These are phyloP conservation scores for Tulasnella sp. DNA, from an alignment of 768 basidiomycete genomes.

Conservation along the genomic window DNA sequence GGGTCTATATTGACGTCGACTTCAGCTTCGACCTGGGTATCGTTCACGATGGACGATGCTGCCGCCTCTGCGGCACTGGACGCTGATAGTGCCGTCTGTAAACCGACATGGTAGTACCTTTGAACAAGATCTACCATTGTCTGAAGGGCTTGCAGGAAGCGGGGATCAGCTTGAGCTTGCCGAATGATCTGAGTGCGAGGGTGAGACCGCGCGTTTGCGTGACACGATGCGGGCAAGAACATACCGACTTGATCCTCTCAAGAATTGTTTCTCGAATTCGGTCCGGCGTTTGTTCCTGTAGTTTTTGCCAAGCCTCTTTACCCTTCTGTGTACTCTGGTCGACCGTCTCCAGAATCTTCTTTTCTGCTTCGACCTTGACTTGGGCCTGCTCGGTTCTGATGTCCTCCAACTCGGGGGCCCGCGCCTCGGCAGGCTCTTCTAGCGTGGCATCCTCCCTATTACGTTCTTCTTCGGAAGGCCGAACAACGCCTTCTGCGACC, in stretches of 20 bases:
- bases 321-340: constrained; percentile 10
- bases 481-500: constrained; percentile 23
- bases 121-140: constrained; percentile 9
- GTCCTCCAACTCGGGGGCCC: neutral
- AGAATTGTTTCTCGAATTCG: constrained; percentile 9
- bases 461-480: constrained; percentile 26
- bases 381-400: constrained; percentile 11
- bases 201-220: neutral
- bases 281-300: neutral
- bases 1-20: constrained; percentile 26
- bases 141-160: constrained; percentile 18
- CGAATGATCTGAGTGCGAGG: constrained; percentile 12
- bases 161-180: constrained; percentile 28
- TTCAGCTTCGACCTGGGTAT: neutral
- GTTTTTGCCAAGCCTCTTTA: constrained; percentile 7
- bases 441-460: neutral
- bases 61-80: constrained; percentile 19
- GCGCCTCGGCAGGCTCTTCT: neutral
- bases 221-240: neutral
- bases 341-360: constrained; percentile 21
- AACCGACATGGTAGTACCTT: neutral
- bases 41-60: constrained; percentile 14
- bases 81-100: neutral
- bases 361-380: constrained; percentile 20
- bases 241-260: constrained; percentile 14